Evolutionary conservation across 2,329 filamentous ascomycete species (phyloP).

Genomic region (Talaromyces sp.): DNA sequence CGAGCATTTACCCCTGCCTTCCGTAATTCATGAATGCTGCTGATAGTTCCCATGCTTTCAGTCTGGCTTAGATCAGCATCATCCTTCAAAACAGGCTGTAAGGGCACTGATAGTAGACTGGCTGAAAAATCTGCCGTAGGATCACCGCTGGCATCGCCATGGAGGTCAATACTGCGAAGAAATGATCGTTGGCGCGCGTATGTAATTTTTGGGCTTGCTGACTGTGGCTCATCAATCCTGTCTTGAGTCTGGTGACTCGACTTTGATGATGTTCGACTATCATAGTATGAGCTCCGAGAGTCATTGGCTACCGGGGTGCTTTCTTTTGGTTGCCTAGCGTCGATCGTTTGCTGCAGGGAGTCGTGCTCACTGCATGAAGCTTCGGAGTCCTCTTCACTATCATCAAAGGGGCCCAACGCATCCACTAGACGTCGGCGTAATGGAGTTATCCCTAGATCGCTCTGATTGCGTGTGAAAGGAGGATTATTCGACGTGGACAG

Average conservation of each 20-base stretch:
- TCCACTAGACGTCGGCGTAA: constrained; percentile 36
- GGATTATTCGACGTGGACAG: background rate
- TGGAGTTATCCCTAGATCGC: constrained; percentile 19
- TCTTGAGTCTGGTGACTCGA: background rate
- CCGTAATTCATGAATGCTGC: constrained; percentile 60
- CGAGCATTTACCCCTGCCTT: constrained; percentile 56
- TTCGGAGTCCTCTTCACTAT: constrained; percentile 11
- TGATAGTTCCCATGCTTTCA: constrained; percentile 43
- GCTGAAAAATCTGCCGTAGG: constrained; percentile 4
- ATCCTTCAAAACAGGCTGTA: constrained; percentile 23
- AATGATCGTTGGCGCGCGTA: constrained; percentile 60
- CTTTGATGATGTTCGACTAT: constrained; percentile 4
- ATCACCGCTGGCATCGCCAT: constrained; percentile 2
- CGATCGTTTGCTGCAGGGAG: background rate
- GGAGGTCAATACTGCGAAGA: constrained; percentile 45
- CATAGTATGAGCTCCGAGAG: constrained; percentile 2
- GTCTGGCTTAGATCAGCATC: constrained; percentile 45
- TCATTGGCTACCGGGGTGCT: constrained; percentile 5
- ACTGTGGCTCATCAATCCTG: constrained; percentile 19
- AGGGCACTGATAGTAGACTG: constrained; percentile 21
- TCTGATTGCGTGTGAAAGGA: background rate
- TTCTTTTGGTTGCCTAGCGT: constrained; percentile 10
- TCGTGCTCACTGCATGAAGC: constrained; percentile 13
- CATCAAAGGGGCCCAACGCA: constrained; percentile 26
- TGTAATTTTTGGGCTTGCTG: constrained; percentile 48